Conservation (phyloP, 306 rosid genomes). For the Dryas octopetala region DNA sequence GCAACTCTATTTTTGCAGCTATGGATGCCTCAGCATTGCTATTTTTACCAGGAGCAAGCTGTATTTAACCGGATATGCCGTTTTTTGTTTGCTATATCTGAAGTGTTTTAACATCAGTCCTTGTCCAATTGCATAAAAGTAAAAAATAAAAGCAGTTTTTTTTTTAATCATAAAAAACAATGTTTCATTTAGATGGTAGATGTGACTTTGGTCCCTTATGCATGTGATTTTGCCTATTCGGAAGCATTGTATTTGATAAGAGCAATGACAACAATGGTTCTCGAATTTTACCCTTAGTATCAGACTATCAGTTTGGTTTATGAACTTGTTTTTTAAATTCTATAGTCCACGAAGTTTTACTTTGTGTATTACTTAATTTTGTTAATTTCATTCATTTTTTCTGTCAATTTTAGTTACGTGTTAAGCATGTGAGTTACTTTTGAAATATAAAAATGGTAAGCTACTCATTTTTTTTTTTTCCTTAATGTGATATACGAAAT, state of each 20-base stretch:
- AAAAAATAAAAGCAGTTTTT: background rate
- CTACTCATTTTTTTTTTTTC: no score
- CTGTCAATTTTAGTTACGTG: no score
- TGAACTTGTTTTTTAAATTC: no score
- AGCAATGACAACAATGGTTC: no score
- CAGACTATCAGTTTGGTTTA: no score
- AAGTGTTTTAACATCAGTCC: background rate
- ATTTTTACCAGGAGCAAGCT: background rate
- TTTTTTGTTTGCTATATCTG: background rate
- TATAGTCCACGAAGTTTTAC: no score
- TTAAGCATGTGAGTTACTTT: no score
- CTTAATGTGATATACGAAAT: no score
- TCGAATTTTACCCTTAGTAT: no score
- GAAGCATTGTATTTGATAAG: background rate
- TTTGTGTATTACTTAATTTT: no score
- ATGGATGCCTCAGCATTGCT: conserved; percentile 11
- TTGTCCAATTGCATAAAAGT: background rate
- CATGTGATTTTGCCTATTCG: background rate
- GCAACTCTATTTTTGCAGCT: background rate
- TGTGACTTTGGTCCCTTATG: background rate
- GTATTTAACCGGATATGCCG: background rate
- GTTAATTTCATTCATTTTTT: no score
- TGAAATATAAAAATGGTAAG: no score
- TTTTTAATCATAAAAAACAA: background rate
- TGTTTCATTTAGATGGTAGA: background rate